Conservation (phyloP, 2,329 filamentous ascomycete genomes). For the Arthrobotrys megalospora region DNA sequence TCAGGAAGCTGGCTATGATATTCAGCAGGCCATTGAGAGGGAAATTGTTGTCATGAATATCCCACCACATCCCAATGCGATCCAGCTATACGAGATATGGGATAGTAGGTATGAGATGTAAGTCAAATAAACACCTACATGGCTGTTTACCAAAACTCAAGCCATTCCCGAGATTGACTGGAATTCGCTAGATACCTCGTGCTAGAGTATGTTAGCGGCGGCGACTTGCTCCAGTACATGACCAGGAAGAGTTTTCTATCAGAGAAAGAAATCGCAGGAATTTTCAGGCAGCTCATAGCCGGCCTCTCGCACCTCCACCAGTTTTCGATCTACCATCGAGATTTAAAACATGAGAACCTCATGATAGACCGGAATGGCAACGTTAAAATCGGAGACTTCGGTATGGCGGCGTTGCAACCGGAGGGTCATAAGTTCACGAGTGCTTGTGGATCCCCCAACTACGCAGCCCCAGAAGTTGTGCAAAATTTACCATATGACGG, state of each 20-base stretch:
- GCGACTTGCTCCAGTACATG: conserved; percentile 90
- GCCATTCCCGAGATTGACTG: background rate
- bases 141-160: background rate
- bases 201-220: conserved; percentile 88
- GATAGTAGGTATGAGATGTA: conserved; percentile 96
- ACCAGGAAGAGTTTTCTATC: conserved; percentile 79
- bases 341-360: conserved; percentile 97
- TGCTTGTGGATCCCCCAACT: conserved; percentile 95
- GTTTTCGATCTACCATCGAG: conserved; percentile 94
- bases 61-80: conserved; percentile 93
- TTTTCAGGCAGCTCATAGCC: conserved; percentile 94
- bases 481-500: conserved; percentile 83
- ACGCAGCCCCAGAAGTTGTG: conserved; percentile 93
- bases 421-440: conserved; percentile 84
- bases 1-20: conserved; percentile 27
- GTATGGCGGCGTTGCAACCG: conserved; percentile 94
- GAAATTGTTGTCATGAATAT: conserved; percentile 98
- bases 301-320: conserved; percentile 93
- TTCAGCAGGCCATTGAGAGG: conserved; percentile 78
- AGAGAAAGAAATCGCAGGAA: conserved; percentile 84
- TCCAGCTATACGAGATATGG: conserved; percentile 96
- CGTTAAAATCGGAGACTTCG: conserved; percentile 96
- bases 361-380: conserved; percentile 81
- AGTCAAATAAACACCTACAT: conserved; percentile 66
- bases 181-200: conserved; percentile 81